Evolutionary conservation across 345 rosid species (phyloP).

Genomic region (Turritis glabra): DNA sequence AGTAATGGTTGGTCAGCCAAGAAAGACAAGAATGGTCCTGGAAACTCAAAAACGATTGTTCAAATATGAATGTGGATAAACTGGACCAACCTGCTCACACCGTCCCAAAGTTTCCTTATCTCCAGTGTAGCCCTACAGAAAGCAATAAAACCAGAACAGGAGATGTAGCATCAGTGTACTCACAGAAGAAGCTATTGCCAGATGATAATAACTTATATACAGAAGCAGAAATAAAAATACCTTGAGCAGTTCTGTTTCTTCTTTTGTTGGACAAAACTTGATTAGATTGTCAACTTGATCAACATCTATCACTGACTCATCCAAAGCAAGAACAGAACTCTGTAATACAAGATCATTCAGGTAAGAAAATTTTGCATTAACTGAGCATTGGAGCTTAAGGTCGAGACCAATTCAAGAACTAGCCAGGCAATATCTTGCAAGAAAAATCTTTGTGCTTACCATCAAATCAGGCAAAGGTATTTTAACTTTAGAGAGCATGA

Average conservation of each 20-base stretch:
- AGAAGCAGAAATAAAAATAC: slow-evolving; percentile 38
- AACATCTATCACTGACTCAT: slow-evolving; percentile 68
- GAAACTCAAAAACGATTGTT: slow-evolving; percentile 1
- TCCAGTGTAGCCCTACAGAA: slow-evolving; percentile 61
- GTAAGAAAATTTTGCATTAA: slow-evolving; percentile 10
- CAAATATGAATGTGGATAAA: slow-evolving; percentile 20
- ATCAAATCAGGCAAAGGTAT: slow-evolving; percentile 69
- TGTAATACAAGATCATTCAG: slow-evolving; percentile 41
- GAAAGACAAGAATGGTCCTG: not conserved
- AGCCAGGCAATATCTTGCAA: slow-evolving; percentile 7
- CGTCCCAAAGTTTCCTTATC: slow-evolving; percentile 69
- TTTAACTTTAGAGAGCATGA: slow-evolving; percentile 86
- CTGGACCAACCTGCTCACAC: slow-evolving; percentile 68
- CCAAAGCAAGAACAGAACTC: slow-evolving; percentile 77
- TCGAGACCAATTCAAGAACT: slow-evolving; percentile 7
- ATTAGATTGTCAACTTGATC: slow-evolving; percentile 86
- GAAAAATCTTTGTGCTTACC: slow-evolving; percentile 47
- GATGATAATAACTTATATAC: slow-evolving; percentile 12
- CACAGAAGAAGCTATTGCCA: not conserved
- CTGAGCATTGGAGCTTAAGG: not conserved
- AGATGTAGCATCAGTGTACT: slow-evolving; percentile 22
- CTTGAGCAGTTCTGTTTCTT: slow-evolving; percentile 74
- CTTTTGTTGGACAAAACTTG: slow-evolving; percentile 86
- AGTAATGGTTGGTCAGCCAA: not conserved
- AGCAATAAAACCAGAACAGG: slow-evolving; percentile 26